phyloP scores from a whole-genome alignment of 2,329 filamentous ascomycete species.

The Pleomassaria siparia region DNA sequence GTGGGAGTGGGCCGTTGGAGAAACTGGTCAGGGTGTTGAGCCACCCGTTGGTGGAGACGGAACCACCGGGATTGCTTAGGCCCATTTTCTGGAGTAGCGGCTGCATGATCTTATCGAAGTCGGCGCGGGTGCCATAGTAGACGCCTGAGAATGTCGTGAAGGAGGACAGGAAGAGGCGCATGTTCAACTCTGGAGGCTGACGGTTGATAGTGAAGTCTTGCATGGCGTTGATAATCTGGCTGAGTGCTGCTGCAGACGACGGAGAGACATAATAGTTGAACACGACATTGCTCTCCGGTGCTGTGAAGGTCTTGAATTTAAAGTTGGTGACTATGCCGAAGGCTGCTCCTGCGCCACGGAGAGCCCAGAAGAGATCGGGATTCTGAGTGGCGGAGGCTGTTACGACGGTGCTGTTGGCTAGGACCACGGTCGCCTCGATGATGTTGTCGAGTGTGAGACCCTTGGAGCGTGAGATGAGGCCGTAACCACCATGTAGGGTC shows the following conservation, averaged over 20 bases:
- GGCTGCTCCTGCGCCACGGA: slow-evolving; percentile 43
- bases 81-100: slow-evolving; percentile 25
- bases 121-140: slow-evolving; percentile 26
- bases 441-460: slow-evolving; percentile 31
- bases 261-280: slow-evolving; percentile 24
- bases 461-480: slow-evolving; percentile 24
- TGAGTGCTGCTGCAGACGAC: slow-evolving; percentile 16
- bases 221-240: slow-evolving; percentile 17
- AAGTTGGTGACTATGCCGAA: slow-evolving; percentile 44
- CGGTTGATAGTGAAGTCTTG: slow-evolving; percentile 27
- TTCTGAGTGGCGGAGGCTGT: slow-evolving; percentile 37
- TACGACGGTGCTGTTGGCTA: slow-evolving; percentile 37
- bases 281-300: slow-evolving; percentile 25
- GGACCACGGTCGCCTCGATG: slow-evolving; percentile 31
- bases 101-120: slow-evolving; percentile 26
- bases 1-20: slow-evolving; percentile 21
- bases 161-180: slow-evolving; percentile 24
- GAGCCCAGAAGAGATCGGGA: slow-evolving; percentile 45
- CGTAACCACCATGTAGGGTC: slow-evolving; percentile 31
- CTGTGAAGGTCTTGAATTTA: slow-evolving; percentile 32
- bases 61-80: slow-evolving; percentile 8
- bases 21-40: slow-evolving; percentile 24
- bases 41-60: slow-evolving; percentile 18
- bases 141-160: slow-evolving; percentile 24
- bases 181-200: slow-evolving; percentile 28